These are phyloP conservation scores for Phialocephala sp. DNA, from an alignment of 2,329 filamentous ascomycete species.

Conservation along the genomic window DNA sequence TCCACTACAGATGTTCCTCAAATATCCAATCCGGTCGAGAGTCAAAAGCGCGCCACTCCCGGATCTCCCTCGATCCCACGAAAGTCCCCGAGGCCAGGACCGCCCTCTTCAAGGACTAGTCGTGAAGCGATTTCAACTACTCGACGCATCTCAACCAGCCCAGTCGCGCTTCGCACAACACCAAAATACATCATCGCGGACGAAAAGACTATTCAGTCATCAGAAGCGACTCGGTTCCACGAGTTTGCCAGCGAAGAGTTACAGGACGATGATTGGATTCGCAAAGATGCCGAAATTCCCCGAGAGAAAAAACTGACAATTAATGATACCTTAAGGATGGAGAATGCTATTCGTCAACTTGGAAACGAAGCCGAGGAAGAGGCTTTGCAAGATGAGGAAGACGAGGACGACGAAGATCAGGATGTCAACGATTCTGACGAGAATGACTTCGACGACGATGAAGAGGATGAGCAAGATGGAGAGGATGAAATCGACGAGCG, in stretches of 20 bases:
- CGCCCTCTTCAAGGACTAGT: constrained; percentile 21
- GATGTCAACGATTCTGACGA: constrained; percentile 55
- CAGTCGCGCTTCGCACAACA: constrained; percentile 45
- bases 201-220: constrained; percentile 39
- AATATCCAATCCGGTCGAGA: constrained; percentile 28
- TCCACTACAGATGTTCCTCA: constrained; percentile 15
- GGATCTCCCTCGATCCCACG: constrained; percentile 39
- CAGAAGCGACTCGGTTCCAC: constrained; percentile 73
- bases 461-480: constrained; percentile 67
- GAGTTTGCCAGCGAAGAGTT: constrained; percentile 87
- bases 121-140: constrained; percentile 37
- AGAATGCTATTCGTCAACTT: constrained; percentile 84
- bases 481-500: constrained; percentile 55
- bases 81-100: constrained; percentile 37
- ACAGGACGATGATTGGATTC: constrained; percentile 90
- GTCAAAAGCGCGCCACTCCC: constrained; percentile 25
- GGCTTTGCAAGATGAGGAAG: constrained; percentile 75
- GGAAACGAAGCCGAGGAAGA: constrained; percentile 93
- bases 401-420: constrained; percentile 52
- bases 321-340: constrained; percentile 86
- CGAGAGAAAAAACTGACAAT: constrained; percentile 77
- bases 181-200: constrained; percentile 43
- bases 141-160: constrained; percentile 48
- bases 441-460: constrained; percentile 72
- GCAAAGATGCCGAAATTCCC: constrained; percentile 61